These are phyloP conservation scores for Rhododendron ferrugineum DNA, from an alignment of 148 eudicot species.

Conservation along the genomic window DNA sequence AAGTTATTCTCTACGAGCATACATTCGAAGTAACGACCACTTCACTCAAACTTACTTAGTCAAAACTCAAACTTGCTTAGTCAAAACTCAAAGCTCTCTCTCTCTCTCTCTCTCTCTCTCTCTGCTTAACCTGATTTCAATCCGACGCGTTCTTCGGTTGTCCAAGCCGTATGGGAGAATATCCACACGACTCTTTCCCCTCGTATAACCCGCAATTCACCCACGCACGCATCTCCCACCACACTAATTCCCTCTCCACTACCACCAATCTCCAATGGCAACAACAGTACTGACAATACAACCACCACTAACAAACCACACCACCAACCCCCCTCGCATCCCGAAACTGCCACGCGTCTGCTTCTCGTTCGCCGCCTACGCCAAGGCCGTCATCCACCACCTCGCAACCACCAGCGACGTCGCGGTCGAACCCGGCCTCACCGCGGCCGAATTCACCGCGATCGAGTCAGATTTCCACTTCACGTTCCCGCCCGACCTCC, in stretches of 20 bases:
- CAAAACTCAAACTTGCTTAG: not conserved
- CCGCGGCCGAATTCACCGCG: conserved; percentile 40
- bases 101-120: not conserved
- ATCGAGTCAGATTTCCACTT: conserved; percentile 39
- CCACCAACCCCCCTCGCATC: not conserved
- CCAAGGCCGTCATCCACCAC: conserved; percentile 31
- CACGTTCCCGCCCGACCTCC: conserved; percentile 74
- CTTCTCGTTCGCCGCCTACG: conserved; percentile 48
- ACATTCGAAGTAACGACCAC: not conserved
- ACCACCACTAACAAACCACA: not conserved
- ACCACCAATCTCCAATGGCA: not conserved
- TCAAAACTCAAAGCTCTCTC: not conserved
- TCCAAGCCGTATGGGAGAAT: not conserved
- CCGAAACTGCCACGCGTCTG: conserved; percentile 28
- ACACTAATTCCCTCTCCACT: not conserved
- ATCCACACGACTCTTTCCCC: not conserved
- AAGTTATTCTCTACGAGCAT: not conserved
- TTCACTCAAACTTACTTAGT: not conserved
- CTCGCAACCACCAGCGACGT: conserved; percentile 13
- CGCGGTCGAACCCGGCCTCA: conserved; percentile 40
- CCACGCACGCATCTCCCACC: not conserved
- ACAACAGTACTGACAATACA: not conserved
- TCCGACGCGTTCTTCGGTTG: conserved; percentile 5
- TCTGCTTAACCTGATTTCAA: not conserved
- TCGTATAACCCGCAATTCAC: not conserved